phyloP scores from a whole-genome alignment of 345 rosid species.

The Microthlaspi erraticum region DNA sequence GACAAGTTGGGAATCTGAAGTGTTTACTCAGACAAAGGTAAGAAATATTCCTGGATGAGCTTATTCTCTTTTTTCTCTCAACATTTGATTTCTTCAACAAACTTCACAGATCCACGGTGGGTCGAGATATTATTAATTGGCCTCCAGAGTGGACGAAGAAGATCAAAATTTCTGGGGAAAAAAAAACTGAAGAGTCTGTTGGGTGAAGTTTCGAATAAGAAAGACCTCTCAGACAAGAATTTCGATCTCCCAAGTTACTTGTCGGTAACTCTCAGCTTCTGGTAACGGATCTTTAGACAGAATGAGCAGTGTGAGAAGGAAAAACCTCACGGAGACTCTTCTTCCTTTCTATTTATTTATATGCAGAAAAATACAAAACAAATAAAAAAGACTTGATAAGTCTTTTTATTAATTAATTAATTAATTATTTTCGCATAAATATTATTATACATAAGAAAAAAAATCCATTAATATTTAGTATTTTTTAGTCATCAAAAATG shows the following conservation, averaged over 20 bases:
- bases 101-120: constrained; percentile 39
- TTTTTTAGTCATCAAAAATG: neutral
- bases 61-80: neutral
- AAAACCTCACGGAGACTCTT: constrained; percentile 1
- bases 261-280: constrained; percentile 41
- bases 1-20: constrained; percentile 30
- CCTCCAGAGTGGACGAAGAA: neutral
- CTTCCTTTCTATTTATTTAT: constrained; percentile 5
- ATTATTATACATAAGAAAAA: neutral
- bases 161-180: constrained; percentile 15
- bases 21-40: neutral
- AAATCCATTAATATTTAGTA: neutral
- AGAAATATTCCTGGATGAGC: neutral
- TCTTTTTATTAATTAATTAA: too few species aligned
- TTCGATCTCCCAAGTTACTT: constrained; percentile 40
- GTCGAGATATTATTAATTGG: neutral
- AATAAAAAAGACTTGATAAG: neutral
- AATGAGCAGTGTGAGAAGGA: constrained; percentile 22
- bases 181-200: constrained; percentile 17
- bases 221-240: constrained; percentile 39
- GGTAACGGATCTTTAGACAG: constrained; percentile 47
- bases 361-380: neutral
- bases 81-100: constrained; percentile 36
- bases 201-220: constrained; percentile 31
- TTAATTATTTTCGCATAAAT: too few species aligned